Conservation (phyloP, 441 rosid genomes). For the Rhodomyrtus psidioides region DNA sequence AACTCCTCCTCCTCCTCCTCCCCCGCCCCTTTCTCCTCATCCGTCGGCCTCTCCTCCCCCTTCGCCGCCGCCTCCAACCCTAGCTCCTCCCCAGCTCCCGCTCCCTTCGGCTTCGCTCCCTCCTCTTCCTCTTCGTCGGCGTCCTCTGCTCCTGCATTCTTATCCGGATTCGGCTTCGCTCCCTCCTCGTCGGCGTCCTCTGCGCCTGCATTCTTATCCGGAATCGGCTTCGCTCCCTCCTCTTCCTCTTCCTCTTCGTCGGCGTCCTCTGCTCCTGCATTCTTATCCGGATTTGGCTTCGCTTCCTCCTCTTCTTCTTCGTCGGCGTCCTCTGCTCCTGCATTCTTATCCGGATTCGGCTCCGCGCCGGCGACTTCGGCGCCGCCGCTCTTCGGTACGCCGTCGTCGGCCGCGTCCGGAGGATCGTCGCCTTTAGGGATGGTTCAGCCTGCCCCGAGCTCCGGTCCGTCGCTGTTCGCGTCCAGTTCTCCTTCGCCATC, state of each 20-base stretch:
- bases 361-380: background rate
- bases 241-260: constrained; percentile 19
- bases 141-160: no score
- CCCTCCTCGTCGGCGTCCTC: no score
- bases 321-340: constrained; percentile 12
- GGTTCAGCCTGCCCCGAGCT: background rate
- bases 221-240: no score
- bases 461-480: background rate
- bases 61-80: constrained; percentile 6
- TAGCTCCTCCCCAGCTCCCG: constrained; percentile 15
- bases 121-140: background rate
- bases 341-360: background rate
- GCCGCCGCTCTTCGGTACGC: background rate
- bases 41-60: background rate
- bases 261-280: no score
- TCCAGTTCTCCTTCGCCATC: background rate
- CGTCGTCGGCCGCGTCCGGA: background rate
- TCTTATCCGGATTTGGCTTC: no score
- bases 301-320: constrained; percentile 12
- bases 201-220: no score
- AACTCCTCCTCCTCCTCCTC: constrained; percentile 27
- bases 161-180: no score
- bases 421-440: background rate
- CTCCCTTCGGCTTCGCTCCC: constrained; percentile 14
- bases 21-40: constrained; percentile 6